Conservation (phyloP, 2,329 filamentous ascomycete genomes). For the Xylariaceae sp. region DNA sequence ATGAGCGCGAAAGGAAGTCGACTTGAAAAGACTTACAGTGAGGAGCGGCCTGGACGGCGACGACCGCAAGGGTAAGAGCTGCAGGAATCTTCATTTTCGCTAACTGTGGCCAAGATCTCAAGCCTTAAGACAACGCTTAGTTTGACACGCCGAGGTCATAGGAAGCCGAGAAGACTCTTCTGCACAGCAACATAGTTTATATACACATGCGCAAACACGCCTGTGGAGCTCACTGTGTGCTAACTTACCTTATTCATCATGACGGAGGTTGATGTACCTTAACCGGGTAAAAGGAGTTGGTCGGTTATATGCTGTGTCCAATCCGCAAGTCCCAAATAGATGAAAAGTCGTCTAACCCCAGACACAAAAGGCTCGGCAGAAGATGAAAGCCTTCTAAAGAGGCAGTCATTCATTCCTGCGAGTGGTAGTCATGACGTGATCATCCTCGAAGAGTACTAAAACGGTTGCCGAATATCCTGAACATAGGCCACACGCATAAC, state of each 20-base stretch:
- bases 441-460: no score
- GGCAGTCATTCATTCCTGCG: background rate
- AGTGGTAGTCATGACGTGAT: no score
- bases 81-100: slow-evolving; percentile 21
- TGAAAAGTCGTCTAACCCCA: background rate
- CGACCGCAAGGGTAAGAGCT: slow-evolving; percentile 19
- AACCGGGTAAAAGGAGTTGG: slow-evolving; percentile 12
- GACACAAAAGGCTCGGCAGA: slow-evolving; percentile 6
- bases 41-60: slow-evolving; percentile 23
- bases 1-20: no score
- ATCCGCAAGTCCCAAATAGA: slow-evolving; percentile 1
- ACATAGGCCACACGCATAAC: no score
- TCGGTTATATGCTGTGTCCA: slow-evolving; percentile 10
- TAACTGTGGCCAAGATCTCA: no score
- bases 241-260: no score
- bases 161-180: background rate
- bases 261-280: slow-evolving; percentile 14
- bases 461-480: no score
- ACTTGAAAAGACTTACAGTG: slow-evolving; percentile 30
- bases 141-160: background rate
- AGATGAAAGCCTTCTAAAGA: background rate
- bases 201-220: no score
- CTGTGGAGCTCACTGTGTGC: no score
- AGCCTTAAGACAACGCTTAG: background rate
- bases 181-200: slow-evolving; percentile 10